Evolutionary conservation across 179 eudicot species (phyloP), one percentile per base, ranked within the genome.

Genomic region (Spinacia oleracea): DNA sequence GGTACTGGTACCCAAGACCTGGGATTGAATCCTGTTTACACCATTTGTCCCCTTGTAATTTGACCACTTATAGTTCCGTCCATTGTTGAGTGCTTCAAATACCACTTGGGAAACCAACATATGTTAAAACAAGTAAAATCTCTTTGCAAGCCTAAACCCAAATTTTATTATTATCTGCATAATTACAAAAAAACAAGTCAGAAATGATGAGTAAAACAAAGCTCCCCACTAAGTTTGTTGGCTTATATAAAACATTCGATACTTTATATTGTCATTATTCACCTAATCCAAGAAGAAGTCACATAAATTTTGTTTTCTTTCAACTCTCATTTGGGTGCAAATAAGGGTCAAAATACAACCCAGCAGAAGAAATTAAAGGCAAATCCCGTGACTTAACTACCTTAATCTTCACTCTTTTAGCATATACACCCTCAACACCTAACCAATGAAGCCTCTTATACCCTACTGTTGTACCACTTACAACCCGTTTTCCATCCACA

Each of bases 361-460:
- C 98, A 63, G 93, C 53, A 1, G 97, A 93, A 65, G 98, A 94
- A n/a, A 94, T 82, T 82, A 94, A 72, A 51, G 98, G 98, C 70
- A 87, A 81, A n/a, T 86, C 97, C 34, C 88, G 81, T 16, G 97
- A 90, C 66, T 83, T 81, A 21, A 81, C 79, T 46, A 94, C 77
- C 32, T 63, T 74, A 55, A 93, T 87, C 77, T 66, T 88, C 78
- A 91, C 92, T 35, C 72, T 85, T 73, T 80, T 81, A 5, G 85
- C 98, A 31, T 83, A 48, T 63, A 88, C 86, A 27, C 63, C 83
- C 2, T 87, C 87, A 65, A 15, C 76, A 34, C 88, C 83, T 29
- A 94, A 82, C 88, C 96, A 90, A 77, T 94, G 94, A 43, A 94
- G 89, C 86, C 81, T 91, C 88, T 94, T 94, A 83, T 93, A 86